These are phyloP conservation scores for Clitocybe nebularis DNA, from an alignment of 1,284 basidiomycete species.

Conservation along the genomic window DNA sequence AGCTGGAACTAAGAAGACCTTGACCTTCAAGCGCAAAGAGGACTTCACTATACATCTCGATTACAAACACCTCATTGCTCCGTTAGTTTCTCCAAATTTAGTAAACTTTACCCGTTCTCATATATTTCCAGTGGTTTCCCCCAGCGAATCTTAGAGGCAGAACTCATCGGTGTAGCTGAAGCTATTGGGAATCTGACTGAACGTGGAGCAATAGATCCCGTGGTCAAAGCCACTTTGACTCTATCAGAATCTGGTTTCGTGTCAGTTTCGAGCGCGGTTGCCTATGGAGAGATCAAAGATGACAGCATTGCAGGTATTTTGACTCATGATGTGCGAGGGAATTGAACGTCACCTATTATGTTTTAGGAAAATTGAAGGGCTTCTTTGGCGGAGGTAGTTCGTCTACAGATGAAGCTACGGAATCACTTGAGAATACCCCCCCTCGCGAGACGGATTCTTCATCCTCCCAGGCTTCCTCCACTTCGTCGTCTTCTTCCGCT, in stretches of 20 bases:
- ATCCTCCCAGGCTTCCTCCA: constrained; percentile 21
- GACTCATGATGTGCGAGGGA: constrained; percentile 9
- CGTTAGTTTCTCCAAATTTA: constrained; percentile 39
- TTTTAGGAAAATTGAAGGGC: constrained; percentile 75
- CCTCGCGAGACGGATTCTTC: constrained; percentile 35
- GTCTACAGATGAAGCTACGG: constrained; percentile 33
- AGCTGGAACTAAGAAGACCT: constrained; percentile 75
- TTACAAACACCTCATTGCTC: constrained; percentile 57
- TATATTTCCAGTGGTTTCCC: constrained; percentile 52
- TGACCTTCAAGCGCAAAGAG: constrained; percentile 78
- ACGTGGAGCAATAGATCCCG: constrained; percentile 62
- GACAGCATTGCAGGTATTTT: constrained; percentile 67
- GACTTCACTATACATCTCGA: constrained; percentile 74
- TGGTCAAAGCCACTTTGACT: constrained; percentile 78
- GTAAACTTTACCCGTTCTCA: neutral
- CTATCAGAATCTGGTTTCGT: constrained; percentile 84
- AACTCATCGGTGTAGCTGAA: constrained; percentile 63
- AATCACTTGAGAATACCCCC: constrained; percentile 35
- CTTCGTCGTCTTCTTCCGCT: constrained; percentile 24
- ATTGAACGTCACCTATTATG: constrained; percentile 7
- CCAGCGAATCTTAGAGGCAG: constrained; percentile 62
- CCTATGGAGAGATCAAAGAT: constrained; percentile 73
- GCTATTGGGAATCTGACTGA: constrained; percentile 76
- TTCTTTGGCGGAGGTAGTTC: constrained; percentile 68
- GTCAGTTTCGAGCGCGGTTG: constrained; percentile 72